These are phyloP conservation scores for Silene latifolia DNA, from an alignment of 148 eudicot genomes.

Conservation along the genomic window DNA sequence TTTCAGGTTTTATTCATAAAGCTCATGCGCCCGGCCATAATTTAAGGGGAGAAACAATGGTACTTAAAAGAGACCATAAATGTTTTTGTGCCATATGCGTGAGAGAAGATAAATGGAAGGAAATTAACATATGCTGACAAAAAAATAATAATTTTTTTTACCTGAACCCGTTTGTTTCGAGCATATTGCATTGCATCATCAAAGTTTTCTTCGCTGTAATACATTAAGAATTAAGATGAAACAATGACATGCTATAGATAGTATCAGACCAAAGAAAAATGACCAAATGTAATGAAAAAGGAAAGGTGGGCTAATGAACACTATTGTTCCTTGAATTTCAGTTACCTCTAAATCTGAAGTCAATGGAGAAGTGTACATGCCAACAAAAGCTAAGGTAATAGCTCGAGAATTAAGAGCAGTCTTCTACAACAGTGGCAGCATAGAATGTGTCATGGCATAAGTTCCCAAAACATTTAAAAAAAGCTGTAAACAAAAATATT, in stretches of 20 bases:
- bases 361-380: slow-evolving; percentile 82
- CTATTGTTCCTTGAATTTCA: neutral
- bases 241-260: neutral
- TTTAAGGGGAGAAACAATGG: too few relatives aligned
- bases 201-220: slow-evolving; percentile 59
- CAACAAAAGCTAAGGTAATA: slow-evolving; percentile 87
- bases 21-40: too few relatives aligned
- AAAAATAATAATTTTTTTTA: too few relatives aligned
- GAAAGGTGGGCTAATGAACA: too few relatives aligned
- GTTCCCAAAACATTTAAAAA: slow-evolving; percentile 90
- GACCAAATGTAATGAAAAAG: too few relatives aligned
- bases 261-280: neutral
- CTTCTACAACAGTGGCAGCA: slow-evolving; percentile 81
- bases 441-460: slow-evolving; percentile 60
- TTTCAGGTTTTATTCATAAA: too few relatives aligned
- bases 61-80: too few relatives aligned
- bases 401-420: slow-evolving; percentile 93
- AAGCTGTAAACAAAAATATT: slow-evolving; percentile 34
- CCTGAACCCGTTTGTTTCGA: slow-evolving; percentile 94
- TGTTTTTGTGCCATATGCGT: too few relatives aligned
- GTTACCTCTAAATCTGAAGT: slow-evolving; percentile 75
- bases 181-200: slow-evolving; percentile 75
- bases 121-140: too few relatives aligned
- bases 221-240: slow-evolving; percentile 27
- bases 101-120: too few relatives aligned